Percentiles rank a stretch among this genome's conserved stretches.
Evolutionary conservation across 2,329 filamentous ascomycete species (phyloP).

Genomic region (Calonectria ilicicola): DNA sequence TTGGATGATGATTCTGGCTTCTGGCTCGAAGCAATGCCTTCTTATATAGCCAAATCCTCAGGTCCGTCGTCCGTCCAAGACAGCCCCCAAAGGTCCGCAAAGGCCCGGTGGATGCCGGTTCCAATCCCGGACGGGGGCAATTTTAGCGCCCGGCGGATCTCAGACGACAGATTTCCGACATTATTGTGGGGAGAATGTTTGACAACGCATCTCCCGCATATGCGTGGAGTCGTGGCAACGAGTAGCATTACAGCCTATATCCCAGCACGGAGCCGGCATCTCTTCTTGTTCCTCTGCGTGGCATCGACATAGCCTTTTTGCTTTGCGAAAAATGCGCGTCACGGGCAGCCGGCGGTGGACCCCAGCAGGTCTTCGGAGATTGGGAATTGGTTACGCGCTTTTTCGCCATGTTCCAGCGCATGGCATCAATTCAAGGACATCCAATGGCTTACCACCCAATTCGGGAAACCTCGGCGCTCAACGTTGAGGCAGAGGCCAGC

Average conservation of each 20-base stretch:
- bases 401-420: background rate
- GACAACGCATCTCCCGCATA: conserved; percentile 9
- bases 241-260: background rate
- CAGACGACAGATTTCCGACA: conserved; percentile 4
- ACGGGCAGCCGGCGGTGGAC: background rate
- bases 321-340: background rate
- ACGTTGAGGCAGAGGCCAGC: background rate
- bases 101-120: conserved; percentile 1
- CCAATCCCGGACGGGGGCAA: background rate
- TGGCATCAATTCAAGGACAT: background rate
- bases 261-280: background rate
- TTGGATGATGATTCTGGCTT: background rate
- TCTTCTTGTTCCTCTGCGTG: background rate
- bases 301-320: background rate
- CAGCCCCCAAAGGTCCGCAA: background rate
- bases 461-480: conserved; percentile 2
- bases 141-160: conserved; percentile 8
- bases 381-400: background rate
- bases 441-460: background rate
- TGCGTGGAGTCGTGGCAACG: conserved; percentile 1
- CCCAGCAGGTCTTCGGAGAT: background rate
- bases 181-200: conserved; percentile 4
- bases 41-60: conserved; percentile 3
- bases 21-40: background rate
- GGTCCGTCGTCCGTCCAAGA: background rate